Evolutionary conservation across 306 rosid species (phyloP).

Genomic region (Vicia villosa): DNA sequence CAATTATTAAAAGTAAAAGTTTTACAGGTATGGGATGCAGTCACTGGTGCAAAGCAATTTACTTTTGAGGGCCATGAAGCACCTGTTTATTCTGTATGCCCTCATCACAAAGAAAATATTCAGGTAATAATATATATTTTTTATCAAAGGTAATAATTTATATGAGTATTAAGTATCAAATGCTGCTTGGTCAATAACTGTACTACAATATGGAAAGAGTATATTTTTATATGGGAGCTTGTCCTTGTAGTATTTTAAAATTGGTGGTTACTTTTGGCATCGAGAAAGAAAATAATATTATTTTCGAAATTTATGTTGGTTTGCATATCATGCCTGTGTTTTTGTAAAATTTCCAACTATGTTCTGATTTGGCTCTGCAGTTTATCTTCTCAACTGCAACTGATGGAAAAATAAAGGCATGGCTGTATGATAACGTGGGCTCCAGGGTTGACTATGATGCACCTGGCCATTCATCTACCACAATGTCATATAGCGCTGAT

Average conservation of each 20-base stretch:
- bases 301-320: conserved; percentile 18
- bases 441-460: conserved; percentile 99
- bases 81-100: conserved; percentile 92
- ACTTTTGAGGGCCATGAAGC: conserved; percentile 96
- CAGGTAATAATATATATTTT: conserved; percentile 70
- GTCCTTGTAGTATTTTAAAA: conserved; percentile 5
- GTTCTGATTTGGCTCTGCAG: conserved; percentile 47
- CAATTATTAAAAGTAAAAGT: conserved; percentile 37
- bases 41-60: conserved; percentile 69
- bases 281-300: conserved; percentile 13
- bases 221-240: conserved; percentile 25
- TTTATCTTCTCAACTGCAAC: conserved; percentile 97
- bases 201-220: conserved; percentile 22
- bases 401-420: conserved; percentile 99
- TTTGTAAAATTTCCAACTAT: conserved; percentile 25
- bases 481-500: conserved; percentile 93
- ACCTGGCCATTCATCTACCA: conserved; percentile 94
- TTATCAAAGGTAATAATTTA: too few relatives aligned
- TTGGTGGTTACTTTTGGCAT: conserved; percentile 24
- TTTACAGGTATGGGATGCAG: conserved; percentile 96
- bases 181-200: conserved; percentile 25
- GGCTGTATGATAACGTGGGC: conserved; percentile 96
- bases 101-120: conserved; percentile 95
- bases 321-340: conserved; percentile 17
- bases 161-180: too few relatives aligned